phyloP scores from a whole-genome alignment of 164 flowering plant species.

The Warburgia ugandensis region DNA sequence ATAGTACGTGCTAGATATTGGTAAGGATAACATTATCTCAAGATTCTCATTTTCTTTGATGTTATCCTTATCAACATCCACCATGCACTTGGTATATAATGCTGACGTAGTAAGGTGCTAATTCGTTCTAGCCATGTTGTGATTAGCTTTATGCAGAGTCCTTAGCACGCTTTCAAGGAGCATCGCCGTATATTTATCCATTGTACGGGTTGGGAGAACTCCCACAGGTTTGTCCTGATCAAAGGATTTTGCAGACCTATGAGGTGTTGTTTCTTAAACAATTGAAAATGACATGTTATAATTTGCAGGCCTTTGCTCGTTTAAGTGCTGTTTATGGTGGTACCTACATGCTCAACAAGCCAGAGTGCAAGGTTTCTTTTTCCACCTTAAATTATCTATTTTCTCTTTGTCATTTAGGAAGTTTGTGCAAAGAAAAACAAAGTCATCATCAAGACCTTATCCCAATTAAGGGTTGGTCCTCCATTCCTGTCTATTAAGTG shows the following conservation, averaged over 20 bases:
- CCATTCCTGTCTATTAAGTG: too few species aligned
- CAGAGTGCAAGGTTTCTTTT: constrained; percentile 68
- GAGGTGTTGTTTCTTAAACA: background rate
- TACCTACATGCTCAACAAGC: constrained; percentile 98
- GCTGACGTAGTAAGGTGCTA: background rate
- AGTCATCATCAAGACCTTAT: too few species aligned
- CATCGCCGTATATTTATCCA: constrained; percentile 94
- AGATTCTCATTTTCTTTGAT: too few species aligned
- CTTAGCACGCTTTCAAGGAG: constrained; percentile 88
- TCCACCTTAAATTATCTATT: background rate
- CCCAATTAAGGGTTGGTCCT: too few species aligned
- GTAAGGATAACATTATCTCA: too few species aligned
- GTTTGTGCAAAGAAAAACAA: too few species aligned
- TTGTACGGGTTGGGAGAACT: constrained; percentile 88
- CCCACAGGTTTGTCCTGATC: constrained; percentile 62
- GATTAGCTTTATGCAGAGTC: constrained; percentile 95
- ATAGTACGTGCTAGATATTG: too few species aligned
- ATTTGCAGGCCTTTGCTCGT: constrained; percentile 86
- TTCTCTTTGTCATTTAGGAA: background rate
- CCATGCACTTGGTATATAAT: too few species aligned
- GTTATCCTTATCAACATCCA: too few species aligned
- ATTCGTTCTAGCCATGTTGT: constrained; percentile 3
- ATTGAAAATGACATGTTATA: constrained; percentile 5
- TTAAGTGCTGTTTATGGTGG: constrained; percentile 98
- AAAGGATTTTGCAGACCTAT: background rate